These are phyloP conservation scores for Colletotrichum sp. DNA, from an alignment of 2,329 filamentous ascomycete species.

Conservation along the genomic window DNA sequence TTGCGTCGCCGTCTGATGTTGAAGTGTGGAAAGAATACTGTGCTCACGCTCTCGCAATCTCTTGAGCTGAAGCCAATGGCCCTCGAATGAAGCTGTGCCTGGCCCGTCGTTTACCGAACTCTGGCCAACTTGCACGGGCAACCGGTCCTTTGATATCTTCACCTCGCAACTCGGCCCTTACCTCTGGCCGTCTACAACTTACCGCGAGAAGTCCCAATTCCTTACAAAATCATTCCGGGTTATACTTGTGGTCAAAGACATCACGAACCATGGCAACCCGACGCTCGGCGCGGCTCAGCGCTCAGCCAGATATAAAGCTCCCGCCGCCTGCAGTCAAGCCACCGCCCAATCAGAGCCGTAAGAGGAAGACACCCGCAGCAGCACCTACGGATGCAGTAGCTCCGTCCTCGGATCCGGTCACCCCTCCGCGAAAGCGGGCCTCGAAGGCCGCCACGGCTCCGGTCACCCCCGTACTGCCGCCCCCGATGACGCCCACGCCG, in stretches of 20 bases:
- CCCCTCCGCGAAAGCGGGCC: slow-evolving; percentile 36
- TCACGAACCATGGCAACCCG: slow-evolving; percentile 29
- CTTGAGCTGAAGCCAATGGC: background rate
- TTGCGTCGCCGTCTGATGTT: background rate
- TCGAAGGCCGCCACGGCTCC: slow-evolving; percentile 17
- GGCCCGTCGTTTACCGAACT: background rate
- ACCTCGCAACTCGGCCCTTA: background rate
- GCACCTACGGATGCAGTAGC: slow-evolving; percentile 17
- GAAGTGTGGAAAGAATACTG: accelerated
- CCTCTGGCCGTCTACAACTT: background rate
- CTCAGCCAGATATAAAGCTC: slow-evolving; percentile 24
- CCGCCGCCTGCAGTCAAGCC: slow-evolving; percentile 24
- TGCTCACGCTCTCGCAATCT: background rate
- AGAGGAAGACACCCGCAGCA: slow-evolving; percentile 34
- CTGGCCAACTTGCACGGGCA: background rate
- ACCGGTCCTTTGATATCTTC: background rate
- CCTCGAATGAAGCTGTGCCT: background rate
- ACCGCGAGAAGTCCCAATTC: background rate
- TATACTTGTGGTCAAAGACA: background rate
- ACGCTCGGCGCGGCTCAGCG: slow-evolving; percentile 46
- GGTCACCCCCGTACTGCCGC: slow-evolving; percentile 28
- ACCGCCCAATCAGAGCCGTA: slow-evolving; percentile 29
- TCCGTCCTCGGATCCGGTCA: slow-evolving; percentile 28
- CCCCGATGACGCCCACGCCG: slow-evolving; percentile 54
- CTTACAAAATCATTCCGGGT: background rate